Evolutionary conservation across 805 yeast species (phyloP).

Genomic region (Schwanniomyces yamadae): DNA sequence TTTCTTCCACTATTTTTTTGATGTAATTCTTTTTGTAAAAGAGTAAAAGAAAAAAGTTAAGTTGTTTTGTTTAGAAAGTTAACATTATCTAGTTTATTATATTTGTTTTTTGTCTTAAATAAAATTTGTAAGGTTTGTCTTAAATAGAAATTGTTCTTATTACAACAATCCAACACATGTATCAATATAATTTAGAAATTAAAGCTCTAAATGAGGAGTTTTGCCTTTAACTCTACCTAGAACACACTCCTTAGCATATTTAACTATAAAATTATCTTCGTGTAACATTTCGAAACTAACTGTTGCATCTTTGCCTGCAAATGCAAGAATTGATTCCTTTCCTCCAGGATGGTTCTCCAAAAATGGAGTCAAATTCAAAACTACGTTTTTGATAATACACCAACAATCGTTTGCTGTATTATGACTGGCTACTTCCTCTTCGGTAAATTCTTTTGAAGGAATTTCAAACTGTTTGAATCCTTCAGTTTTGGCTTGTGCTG

Average conservation of each 20-base stretch:
- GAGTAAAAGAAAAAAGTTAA: constrained; percentile 9
- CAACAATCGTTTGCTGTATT: constrained; percentile 49
- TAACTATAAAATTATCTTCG: constrained; percentile 52
- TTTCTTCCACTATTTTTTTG: constrained; percentile 10
- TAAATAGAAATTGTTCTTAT: not conserved
- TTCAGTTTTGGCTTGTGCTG: constrained; percentile 3
- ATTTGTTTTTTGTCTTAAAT: constrained; percentile 4
- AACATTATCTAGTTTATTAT: constrained; percentile 1
- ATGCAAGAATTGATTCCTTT: constrained; percentile 48
- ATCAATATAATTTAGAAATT: not conserved
- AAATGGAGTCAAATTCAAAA: constrained; percentile 47
- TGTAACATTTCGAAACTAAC: constrained; percentile 54
- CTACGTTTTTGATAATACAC: constrained; percentile 52
- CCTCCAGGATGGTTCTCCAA: constrained; percentile 60
- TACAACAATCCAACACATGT: not conserved
- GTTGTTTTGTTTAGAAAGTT: constrained; percentile 3
- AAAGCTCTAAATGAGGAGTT: constrained; percentile 39
- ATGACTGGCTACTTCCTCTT: constrained; percentile 48
- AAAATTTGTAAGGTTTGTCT: constrained; percentile 1
- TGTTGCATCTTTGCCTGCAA: constrained; percentile 49
- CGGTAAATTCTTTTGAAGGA: constrained; percentile 48
- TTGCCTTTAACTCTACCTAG: constrained; percentile 52
- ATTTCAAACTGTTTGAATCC: constrained; percentile 28
- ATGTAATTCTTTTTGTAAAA: constrained; percentile 6
- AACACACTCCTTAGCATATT: constrained; percentile 48